A percentile compares a stretch with the other conserved stretches of the same genome.
Evolutionary conservation across 139 green algal genomes (phyloP).

Genomic region (Micractinium conductrix): DNA sequence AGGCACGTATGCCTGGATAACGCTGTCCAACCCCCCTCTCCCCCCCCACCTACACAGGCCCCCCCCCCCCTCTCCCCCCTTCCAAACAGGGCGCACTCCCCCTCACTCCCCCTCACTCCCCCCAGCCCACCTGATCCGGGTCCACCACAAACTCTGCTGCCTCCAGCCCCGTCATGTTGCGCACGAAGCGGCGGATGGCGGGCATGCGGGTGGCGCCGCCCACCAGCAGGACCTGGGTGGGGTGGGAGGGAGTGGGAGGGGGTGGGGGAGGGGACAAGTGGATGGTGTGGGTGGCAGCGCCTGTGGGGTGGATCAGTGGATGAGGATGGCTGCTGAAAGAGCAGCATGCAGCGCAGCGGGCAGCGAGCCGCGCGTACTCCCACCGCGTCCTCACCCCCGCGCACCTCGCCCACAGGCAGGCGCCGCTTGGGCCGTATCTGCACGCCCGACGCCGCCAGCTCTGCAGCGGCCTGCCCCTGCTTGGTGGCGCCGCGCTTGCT

Average conservation of each 20-base stretch:
- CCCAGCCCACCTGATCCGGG: constrained; percentile 70
- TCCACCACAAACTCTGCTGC: constrained; percentile 62
- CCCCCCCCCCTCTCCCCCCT: neutral
- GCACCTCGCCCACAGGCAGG: constrained; percentile 56
- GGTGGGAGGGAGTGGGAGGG: neutral
- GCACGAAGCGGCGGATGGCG: constrained; percentile 74
- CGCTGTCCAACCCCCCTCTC: neutral
- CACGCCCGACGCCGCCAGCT: constrained; percentile 42
- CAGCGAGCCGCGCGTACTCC: too few relatives aligned
- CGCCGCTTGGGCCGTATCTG: constrained; percentile 73
- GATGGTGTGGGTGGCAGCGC: neutral
- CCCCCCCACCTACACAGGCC: neutral
- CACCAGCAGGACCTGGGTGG: constrained; percentile 80
- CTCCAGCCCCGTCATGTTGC: constrained; percentile 86
- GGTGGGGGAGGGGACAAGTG: neutral
- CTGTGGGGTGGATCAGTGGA: neutral
- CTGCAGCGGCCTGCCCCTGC: constrained; percentile 15
- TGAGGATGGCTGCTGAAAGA: too few relatives aligned
- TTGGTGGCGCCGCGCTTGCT: constrained; percentile 15
- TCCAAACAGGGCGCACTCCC: neutral
- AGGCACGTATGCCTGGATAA: neutral
- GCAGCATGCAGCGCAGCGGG: too few relatives aligned
- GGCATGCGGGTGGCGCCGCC: constrained; percentile 90
- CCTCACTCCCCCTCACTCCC: too few relatives aligned
- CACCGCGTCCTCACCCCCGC: too few relatives aligned